Base-by-base conservation (phyloP, 306 rosid genomes). In the Phaseolus lunatus region DNA sequence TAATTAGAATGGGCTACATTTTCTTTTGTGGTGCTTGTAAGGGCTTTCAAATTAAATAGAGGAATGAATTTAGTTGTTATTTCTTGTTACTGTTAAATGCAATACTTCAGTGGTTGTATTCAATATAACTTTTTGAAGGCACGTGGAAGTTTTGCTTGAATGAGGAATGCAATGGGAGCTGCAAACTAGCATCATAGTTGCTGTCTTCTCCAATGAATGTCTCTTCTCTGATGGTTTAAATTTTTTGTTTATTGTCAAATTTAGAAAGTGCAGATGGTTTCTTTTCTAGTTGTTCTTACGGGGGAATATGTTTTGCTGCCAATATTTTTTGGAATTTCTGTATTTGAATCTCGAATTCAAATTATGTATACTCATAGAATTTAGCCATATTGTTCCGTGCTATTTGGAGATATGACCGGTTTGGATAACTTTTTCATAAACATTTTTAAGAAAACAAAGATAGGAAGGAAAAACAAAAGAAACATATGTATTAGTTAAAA, bases 201-300 rank as follows among this genome's bases (percentile, higher is more conserved):
- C 23, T 80, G 16, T 70, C 54, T 33, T 70, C 54, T 33, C 50
- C 5, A 43, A 65, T 76, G 68, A 64, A 68, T 37, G 62, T 23
- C 47, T 52, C 19, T 26, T 67, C 18, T 49, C 56, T 66, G 14
- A 14, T 45, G 52, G 43, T 66, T 53, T 23, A 10, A 70, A 39
- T 15, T 41, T 54, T n/a, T 18, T 64, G 31, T 41, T 48, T 52
- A 11, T 19, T 26, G 12, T 67, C 63, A 68, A 47, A 67, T 43
- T 26, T 47, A n/a, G 61, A 77, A 53, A 50, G 39, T 67, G 73
- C 41, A 24, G 67, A 65, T 31, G 70, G 44, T 45, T 78, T 22
- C 37, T 6, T 20, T 20, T 39, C 64, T 47, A 37, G 22, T 54
- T 77, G n/a, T 63, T 69, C 45, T 12, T 23, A 22, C 1, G 4